Evolutionary conservation across 148 eudicot species (phyloP), one percentile per base, ranked within the genome.

Genomic region (Vaccinium myrtillus): DNA sequence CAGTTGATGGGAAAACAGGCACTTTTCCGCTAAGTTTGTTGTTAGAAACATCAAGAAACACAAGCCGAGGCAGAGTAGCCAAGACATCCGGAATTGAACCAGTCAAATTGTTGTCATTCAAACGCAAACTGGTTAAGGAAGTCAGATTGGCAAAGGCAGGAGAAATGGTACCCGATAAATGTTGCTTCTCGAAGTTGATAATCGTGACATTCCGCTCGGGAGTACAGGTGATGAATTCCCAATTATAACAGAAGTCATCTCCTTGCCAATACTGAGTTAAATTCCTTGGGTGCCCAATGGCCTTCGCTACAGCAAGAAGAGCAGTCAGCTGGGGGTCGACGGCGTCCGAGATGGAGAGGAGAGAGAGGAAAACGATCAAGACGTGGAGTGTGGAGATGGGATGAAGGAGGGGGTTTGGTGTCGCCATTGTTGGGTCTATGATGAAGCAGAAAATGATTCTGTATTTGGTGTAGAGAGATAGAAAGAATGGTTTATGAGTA

Each of bases 211-310:
- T 78, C 8, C 88, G 85, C 56, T 70, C 13, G 0, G 82, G n/a
- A 81, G 87, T 88, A 77, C 96, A 94, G 8, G 85, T 85, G 19
- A 94, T 53, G 73, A 78, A 87, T 1, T 83, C 27, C 98, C 98
- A 94, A 0, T 27, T n/a, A 0, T 80, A 23, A 77, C 98, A 94
- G 39, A 93, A 90, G 80, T 89, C 80, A 80, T 94, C 93, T 9
- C 94, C 94, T n/a, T 54, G 9, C 96, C 98, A 94, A 8, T 89
- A 83, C 50, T 91, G 87, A 0, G 96, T 92, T 30, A 94, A 70
- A 9, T 69, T 71, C 88, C 78, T 53, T 23, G 98, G 96, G 79
- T 87, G 93, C 27, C 91, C 90, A 48, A 93, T 50, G 1, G 84
- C 93, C 5, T 81, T 88, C 0, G 92, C 94, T 39, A 88, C 87